A percentile compares a stretch with the other conserved stretches of the same genome.
phyloP scores from a whole-genome alignment of 2,329 filamentous ascomycete genomes.

The Pseudogymnoascus sp. region DNA sequence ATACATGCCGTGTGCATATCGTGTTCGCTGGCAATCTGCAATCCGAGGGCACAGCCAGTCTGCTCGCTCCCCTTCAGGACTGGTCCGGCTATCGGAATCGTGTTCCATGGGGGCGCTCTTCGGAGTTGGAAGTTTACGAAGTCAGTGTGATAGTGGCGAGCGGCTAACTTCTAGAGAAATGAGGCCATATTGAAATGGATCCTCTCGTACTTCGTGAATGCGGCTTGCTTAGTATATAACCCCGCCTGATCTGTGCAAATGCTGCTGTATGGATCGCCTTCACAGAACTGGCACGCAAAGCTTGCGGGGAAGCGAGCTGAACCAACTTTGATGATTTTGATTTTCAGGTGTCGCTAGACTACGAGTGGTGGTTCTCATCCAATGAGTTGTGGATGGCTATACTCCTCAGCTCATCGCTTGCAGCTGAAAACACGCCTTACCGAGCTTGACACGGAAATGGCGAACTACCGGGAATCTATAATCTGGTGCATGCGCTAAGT shows the following conservation, averaged over 20 bases:
- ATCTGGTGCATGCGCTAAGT: slow-evolving; percentile 4
- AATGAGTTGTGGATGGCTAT: background rate
- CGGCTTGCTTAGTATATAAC: background rate
- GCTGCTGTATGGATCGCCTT: slow-evolving; percentile 6
- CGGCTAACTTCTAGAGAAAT: background rate
- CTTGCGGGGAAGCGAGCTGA: slow-evolving; percentile 1
- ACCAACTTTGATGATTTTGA: background rate
- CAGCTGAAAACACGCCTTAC: background rate
- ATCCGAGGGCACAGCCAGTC: background rate
- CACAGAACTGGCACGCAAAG: background rate
- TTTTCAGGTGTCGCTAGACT: background rate
- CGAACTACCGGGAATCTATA: background rate
- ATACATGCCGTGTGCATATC: slow-evolving; percentile 6
- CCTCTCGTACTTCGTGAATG: background rate
- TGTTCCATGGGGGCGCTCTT: background rate
- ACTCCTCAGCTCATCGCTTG: slow-evolving; percentile 7
- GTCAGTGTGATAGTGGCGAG: background rate
- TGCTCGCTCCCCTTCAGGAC: background rate
- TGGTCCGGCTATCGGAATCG: background rate
- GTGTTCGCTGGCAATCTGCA: slow-evolving; percentile 5
- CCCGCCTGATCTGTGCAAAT: background rate
- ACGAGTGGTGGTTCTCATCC: background rate
- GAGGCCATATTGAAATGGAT: background rate
- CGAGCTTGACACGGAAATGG: slow-evolving; percentile 1
- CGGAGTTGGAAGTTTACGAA: background rate